Evolutionary conservation across 2,329 filamentous ascomycete species (phyloP).

Genomic region (Pseudogymnoascus sp.): DNA sequence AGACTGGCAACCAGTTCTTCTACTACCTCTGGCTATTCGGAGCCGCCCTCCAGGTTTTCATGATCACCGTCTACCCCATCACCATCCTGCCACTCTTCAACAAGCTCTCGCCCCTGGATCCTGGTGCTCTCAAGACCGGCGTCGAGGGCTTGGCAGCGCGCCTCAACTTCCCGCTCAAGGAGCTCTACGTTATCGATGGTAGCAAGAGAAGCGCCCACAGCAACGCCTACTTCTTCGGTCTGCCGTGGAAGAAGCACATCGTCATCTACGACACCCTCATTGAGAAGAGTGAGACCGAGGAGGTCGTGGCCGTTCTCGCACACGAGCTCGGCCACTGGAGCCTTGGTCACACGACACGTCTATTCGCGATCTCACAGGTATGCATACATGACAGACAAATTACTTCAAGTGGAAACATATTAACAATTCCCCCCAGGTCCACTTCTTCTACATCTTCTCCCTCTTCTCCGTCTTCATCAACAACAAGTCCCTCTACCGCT

Average conservation of each 20-base stretch:
- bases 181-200: slow-evolving; percentile 91
- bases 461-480: slow-evolving; percentile 97
- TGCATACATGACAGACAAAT: slow-evolving; percentile 20
- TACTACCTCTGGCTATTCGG: slow-evolving; percentile 96
- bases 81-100: slow-evolving; percentile 95
- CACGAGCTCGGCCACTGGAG: slow-evolving; percentile 98
- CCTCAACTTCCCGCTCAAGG: slow-evolving; percentile 84
- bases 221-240: slow-evolving; percentile 92
- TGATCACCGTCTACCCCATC: slow-evolving; percentile 93
- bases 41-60: slow-evolving; percentile 81
- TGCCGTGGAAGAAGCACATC: slow-evolving; percentile 99
- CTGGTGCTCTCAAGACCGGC: slow-evolving; percentile 77
- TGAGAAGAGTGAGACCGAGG: slow-evolving; percentile 84
- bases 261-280: slow-evolving; percentile 98
- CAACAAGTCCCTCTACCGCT: slow-evolving; percentile 81
- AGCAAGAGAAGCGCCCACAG: slow-evolving; percentile 82
- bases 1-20: slow-evolving; percentile 91
- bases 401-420: slow-evolving; percentile 12
- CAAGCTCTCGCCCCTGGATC: slow-evolving; percentile 86
- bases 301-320: slow-evolving; percentile 89
- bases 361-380: slow-evolving; percentile 81
- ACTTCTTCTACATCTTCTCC: slow-evolving; percentile 94
- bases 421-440: slow-evolving; percentile 49
- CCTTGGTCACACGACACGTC: slow-evolving; percentile 84
- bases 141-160: slow-evolving; percentile 77